These are phyloP conservation scores for Leccinum disarticulatum DNA, from an alignment of 768 basidiomycete genomes.

Conservation along the genomic window DNA sequence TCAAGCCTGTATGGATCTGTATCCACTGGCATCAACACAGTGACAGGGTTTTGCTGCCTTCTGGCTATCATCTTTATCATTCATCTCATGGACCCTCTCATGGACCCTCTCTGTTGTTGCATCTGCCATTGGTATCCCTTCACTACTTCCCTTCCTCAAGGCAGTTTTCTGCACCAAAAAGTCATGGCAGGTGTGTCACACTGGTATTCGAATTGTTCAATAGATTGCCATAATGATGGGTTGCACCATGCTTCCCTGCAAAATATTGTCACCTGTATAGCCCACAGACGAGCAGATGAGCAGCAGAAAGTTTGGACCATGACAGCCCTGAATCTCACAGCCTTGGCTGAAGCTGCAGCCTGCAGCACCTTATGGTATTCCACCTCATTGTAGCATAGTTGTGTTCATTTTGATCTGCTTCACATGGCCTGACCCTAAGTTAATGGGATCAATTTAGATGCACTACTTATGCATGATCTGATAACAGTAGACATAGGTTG, in stretches of 20 bases:
- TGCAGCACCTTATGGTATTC: conserved; percentile 93
- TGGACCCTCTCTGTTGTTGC: conserved; percentile 84
- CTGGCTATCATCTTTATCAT: conserved; percentile 98
- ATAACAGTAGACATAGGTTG: too few relatives aligned
- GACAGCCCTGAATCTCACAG: conserved; percentile 79
- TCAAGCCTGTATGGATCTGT: conserved; percentile 78
- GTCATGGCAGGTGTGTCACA: conserved; percentile 99
- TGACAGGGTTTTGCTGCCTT: conserved; percentile 75
- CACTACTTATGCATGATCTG: too few relatives aligned
- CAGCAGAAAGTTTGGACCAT: conserved; percentile 81
- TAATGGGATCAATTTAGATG: too few relatives aligned
- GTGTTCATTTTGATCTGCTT: too few relatives aligned
- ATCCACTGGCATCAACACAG: conserved; percentile 62
- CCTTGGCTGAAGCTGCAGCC: conserved; percentile 81
- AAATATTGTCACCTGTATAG: conserved; percentile 94
- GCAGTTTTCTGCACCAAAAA: conserved; percentile 99
- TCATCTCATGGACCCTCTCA: conserved; percentile 50
- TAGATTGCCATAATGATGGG: conserved; percentile 99
- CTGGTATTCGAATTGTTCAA: conserved; percentile 98
- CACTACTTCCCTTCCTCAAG: conserved; percentile 95
- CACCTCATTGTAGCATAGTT: too few relatives aligned
- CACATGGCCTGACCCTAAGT: too few relatives aligned
- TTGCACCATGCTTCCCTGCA: conserved; percentile 95
- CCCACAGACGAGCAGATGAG: conserved; percentile 74
- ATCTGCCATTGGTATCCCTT: conserved; percentile 96